Evolutionary conservation across 2,329 filamentous ascomycete genomes (phyloP), one percentile per base, ranked within the genome.

Genomic region (Aspergillus sp.): DNA sequence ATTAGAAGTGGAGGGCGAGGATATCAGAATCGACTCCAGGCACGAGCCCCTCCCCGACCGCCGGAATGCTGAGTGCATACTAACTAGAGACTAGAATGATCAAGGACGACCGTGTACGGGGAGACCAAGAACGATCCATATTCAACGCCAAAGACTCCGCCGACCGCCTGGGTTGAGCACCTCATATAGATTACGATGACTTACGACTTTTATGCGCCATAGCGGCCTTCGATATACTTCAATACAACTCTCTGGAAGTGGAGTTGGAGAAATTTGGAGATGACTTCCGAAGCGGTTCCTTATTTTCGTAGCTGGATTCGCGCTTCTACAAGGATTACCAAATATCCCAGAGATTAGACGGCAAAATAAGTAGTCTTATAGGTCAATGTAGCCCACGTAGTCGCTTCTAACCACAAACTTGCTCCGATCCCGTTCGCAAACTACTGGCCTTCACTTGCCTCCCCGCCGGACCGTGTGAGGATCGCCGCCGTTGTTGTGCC

Each of bases 1-100:
- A 41, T 80, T 99, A 55, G 87, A 93, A 68, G 86, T 99, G 55
- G 95, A 99, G 81, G 91, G 94, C 64, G 94, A 96, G 65, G 96
- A 99, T 79, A 89, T 89, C 3, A 85, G 95, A 63, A 85, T 93
- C 70, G 92, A 99, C 78, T 87, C 86, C 71, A 87, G 91, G 81
- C 83, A 75, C 50, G 74, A 64, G 13, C 28, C 11, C 3, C 19
- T 30, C 31, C 23, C 30, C 49, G 25, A 28, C 31, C 23, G 6
- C 9, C 8, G 28, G 43, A 34, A 17, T 4, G 7, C n/a, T 15
- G 22, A n/a, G 30, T 43, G 49, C 30, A 28, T 57, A 52, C 68
- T 72, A 34, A 71, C 59, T 15, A 28, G 38, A 41, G 53, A 28
- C 28, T 66, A 85, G 87, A 63, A 97, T 99, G 92, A 83, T 99